Evolutionary conservation across 306 rosid genomes (phyloP), one percentile per base, ranked within the genome.

Genomic region (Canavalia gladiata): DNA sequence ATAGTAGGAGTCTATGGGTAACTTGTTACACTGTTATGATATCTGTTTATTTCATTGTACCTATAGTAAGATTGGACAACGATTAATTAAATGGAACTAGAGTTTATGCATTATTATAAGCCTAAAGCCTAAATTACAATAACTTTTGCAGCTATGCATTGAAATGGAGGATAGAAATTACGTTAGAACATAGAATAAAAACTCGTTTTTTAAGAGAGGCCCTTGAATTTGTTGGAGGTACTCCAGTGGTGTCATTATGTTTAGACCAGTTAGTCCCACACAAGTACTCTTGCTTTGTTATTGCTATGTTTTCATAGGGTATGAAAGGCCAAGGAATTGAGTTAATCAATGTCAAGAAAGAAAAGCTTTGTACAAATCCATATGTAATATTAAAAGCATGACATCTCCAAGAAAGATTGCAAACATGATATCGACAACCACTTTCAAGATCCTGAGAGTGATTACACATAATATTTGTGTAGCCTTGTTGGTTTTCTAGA

Each of bases 371-470:
- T 8, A 28, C 67, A 41, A 74, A 29, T 43, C 68, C 45, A 74
- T 29, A 74, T 56, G 29, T 30, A 57, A 57, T 39, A 39, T 41
- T 74, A 54, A 41, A 77, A 60, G 42, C 52, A 64, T 9, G 10
- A 43, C 52, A 64, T 65, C 34, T 76, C 72, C 81, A 64, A 77
- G 81, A 49, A 77, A 64, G 73, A 50, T 63, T 77, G 73, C 71
- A 49, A 60, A 60, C 25, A 64, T 50, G 54, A 77, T 50, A 35
- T 55, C 51, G 9, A 77, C 35, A 51, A 29, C 72, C 72, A 60
- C 72, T 46, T n/a, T 46, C 50, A 4, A 58, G 68, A 74, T 57
- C 6, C 11, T 62, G 60, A 75, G 80, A 75, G 43, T 60, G 80
- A 75, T 75, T 47, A 62, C 47, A 47, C 72, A 31, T 8, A 62